Conservation (phyloP, 2,329 filamentous ascomycete species). For the Cyphellophora attinorum region DNA sequence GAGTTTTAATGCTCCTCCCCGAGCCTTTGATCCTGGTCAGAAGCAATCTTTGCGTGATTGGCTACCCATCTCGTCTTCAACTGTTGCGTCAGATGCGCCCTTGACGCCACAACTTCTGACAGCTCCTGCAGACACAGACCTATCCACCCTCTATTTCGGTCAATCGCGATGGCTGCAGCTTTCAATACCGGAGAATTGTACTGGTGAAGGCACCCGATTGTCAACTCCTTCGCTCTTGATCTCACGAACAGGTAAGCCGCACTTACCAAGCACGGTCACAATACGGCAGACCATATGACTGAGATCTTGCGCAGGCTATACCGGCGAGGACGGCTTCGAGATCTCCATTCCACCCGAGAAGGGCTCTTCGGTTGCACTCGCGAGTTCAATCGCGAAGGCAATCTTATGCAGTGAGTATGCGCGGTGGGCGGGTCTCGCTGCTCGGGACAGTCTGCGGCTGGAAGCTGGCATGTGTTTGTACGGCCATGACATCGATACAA, state of each 20-base stretch:
- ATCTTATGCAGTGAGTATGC: conserved; percentile 58
- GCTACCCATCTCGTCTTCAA: too few relatives aligned
- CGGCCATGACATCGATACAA: conserved; percentile 89
- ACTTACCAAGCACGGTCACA: not conserved
- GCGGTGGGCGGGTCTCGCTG: conserved; percentile 77
- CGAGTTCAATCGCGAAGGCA: conserved; percentile 51
- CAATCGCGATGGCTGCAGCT: conserved; percentile 59
- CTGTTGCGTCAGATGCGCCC: not conserved
- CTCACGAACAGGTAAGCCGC: conserved; percentile 53
- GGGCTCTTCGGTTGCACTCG: conserved; percentile 39
- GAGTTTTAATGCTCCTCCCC: not conserved
- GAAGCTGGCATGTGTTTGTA: conserved; percentile 99
- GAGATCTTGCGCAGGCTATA: conserved; percentile 57
- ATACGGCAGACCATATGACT: not conserved
- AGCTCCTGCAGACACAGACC: conserved; percentile 35
- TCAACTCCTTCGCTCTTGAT: conserved; percentile 54
- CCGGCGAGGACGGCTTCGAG: conserved; percentile 96
- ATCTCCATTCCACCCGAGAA: conserved; percentile 68
- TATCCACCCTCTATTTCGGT: conserved; percentile 73
- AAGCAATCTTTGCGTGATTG: too few relatives aligned
- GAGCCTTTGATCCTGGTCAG: not conserved
- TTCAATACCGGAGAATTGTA: conserved; percentile 36
- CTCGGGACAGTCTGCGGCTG: conserved; percentile 81
- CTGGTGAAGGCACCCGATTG: conserved; percentile 30
- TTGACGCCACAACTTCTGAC: not conserved